A percentile compares a stretch with the other conserved stretches of the same genome.
Evolutionary conservation across 345 rosid genomes (phyloP).

Genomic region (Geranium brycei): DNA sequence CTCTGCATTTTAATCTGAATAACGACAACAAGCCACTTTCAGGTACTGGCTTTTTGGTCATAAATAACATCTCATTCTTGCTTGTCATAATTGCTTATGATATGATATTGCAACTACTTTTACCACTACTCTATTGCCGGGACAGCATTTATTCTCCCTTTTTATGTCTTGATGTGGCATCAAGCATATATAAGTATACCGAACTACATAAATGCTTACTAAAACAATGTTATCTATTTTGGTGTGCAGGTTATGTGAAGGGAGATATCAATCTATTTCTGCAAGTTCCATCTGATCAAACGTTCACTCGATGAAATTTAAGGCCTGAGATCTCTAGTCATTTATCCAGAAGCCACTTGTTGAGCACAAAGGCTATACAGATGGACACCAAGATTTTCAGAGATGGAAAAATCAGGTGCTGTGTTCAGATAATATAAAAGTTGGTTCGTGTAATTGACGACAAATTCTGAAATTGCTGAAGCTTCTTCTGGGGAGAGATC

Average conservation of each 20-base stretch:
- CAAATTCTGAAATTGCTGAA: constrained; percentile 32
- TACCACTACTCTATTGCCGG: too few species aligned
- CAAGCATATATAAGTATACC: too few species aligned
- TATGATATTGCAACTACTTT: neutral
- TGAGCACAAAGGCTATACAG: constrained; percentile 13
- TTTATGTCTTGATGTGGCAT: too few species aligned
- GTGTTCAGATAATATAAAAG: constrained; percentile 9
- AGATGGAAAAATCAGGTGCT: constrained; percentile 16
- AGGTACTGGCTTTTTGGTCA: neutral
- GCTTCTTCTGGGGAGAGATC: constrained; percentile 31
- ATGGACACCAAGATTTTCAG: constrained; percentile 20
- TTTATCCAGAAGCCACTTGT: neutral
- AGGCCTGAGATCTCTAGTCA: neutral
- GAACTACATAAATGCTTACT: too few species aligned
- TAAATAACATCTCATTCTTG: neutral
- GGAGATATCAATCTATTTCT: neutral
- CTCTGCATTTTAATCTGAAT: neutral
- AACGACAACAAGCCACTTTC: neutral
- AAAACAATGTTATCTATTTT: neutral
- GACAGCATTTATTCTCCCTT: too few species aligned
- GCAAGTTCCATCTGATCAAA: neutral
- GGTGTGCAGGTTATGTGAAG: neutral
- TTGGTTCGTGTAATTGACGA: constrained; percentile 24
- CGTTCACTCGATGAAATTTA: neutral
- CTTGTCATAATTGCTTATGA: neutral